Evolutionary conservation across 2,329 filamentous ascomycete genomes (phyloP).

Genomic region (Eutypa lata): DNA sequence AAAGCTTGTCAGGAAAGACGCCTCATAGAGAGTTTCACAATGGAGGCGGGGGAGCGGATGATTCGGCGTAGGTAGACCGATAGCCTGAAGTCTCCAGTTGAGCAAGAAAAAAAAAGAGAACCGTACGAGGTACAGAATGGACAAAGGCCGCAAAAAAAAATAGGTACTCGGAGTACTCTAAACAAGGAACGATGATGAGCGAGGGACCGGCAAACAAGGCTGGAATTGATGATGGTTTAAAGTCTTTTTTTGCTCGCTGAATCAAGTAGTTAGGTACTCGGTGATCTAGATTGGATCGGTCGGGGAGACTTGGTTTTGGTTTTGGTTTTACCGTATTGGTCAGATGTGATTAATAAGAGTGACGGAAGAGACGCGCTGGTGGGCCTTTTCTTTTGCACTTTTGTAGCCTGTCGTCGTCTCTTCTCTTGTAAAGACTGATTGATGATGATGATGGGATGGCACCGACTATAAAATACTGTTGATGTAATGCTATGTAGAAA

Average conservation of each 20-base stretch:
- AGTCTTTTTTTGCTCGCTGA: too few relatives aligned
- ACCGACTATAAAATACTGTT: too few relatives aligned
- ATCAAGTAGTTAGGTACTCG: background rate
- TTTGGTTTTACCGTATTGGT: background rate
- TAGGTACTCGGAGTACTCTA: too few relatives aligned
- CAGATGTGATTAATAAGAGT: background rate
- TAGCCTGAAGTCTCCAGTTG: too few relatives aligned
- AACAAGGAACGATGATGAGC: background rate
- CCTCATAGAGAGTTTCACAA: background rate
- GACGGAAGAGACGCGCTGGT: background rate
- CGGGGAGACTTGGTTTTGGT: background rate
- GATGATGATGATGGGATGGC: too few relatives aligned
- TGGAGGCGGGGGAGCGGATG: background rate
- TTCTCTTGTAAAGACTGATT: background rate
- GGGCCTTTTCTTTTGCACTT: background rate
- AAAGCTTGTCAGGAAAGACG: background rate
- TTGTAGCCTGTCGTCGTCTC: background rate
- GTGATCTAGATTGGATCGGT: background rate
- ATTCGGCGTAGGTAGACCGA: background rate
- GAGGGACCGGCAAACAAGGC: background rate
- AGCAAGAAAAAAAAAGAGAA: too few relatives aligned
- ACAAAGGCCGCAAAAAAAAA: too few relatives aligned
- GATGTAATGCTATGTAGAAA: too few relatives aligned
- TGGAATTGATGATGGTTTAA: background rate
- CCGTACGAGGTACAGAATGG: too few relatives aligned